phyloP scores from a whole-genome alignment of 331 rosid species.

The Rhamnella rubrinervis region DNA sequence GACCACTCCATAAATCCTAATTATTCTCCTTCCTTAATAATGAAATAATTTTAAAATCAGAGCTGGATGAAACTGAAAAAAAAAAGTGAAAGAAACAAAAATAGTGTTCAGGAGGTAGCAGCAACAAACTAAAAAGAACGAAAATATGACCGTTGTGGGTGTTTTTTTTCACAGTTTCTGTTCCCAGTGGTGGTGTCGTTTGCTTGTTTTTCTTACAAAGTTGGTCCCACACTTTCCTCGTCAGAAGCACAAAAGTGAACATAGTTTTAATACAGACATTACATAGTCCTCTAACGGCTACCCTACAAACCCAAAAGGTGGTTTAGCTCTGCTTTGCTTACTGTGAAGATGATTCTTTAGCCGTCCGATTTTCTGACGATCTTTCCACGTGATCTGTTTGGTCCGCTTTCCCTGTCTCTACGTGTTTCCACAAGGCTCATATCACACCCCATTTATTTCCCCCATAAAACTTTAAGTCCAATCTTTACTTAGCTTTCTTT shows the following conservation, averaged over 20 bases:
- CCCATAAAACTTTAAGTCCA: constrained; percentile 44
- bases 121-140: constrained; percentile 11
- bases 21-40: too few species aligned
- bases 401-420: constrained; percentile 16
- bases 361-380: constrained; percentile 48
- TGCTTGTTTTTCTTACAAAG: not conserved
- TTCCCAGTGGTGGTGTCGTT: not conserved
- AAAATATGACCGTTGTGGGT: constrained; percentile 35
- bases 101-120: not conserved
- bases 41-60: not conserved
- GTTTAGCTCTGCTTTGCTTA: not conserved
- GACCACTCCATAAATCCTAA: too few species aligned
- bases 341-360: constrained; percentile 22
- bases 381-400: constrained; percentile 58
- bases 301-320: not conserved
- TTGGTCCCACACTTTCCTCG: not conserved
- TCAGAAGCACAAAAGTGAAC: not conserved
- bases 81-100: not conserved
- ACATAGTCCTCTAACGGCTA: constrained; percentile 16
- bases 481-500: constrained; percentile 34
- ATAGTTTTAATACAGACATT: not conserved
- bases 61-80: not conserved
- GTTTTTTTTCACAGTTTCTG: too few species aligned
- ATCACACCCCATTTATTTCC: constrained; percentile 19
- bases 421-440: not conserved